Evolutionary conservation across 805 yeast species (phyloP).

Genomic region (Ogataea trehalophila): DNA sequence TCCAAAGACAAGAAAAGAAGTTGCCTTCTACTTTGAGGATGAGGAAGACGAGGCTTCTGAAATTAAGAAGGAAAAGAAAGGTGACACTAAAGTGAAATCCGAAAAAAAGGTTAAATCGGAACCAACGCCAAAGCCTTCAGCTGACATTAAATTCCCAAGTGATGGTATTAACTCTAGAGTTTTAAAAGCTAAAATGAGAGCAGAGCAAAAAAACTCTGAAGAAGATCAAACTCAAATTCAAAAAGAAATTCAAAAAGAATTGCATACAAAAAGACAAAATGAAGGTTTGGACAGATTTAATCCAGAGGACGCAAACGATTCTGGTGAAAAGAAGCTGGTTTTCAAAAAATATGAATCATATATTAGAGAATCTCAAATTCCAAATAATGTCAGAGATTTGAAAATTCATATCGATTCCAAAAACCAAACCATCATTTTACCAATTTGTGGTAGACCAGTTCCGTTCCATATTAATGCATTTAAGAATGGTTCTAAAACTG

Average conservation of each 20-base stretch:
- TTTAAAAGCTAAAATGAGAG: conserved; percentile 72
- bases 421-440: conserved; percentile 83
- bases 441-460: conserved; percentile 93
- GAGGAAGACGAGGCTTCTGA: conserved; percentile 48
- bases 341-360: conserved; percentile 93
- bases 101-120: conserved; percentile 17
- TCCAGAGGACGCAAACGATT: conserved; percentile 68
- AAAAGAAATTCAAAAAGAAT: conserved; percentile 73
- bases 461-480: conserved; percentile 95
- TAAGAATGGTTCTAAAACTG: conserved; percentile 91
- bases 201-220: conserved; percentile 66
- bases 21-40: conserved; percentile 79
- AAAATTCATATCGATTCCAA: conserved; percentile 83
- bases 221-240: conserved; percentile 78
- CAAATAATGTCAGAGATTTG: conserved; percentile 74
- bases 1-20: conserved; percentile 64
- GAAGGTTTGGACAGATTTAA: conserved; percentile 81
- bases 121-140: conserved; percentile 3
- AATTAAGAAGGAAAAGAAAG: conserved; percentile 29
- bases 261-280: conserved; percentile 80
- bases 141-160: conserved; percentile 21
- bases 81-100: conserved; percentile 17
- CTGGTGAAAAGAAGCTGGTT: conserved; percentile 58
- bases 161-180: conserved; percentile 53
- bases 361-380: conserved; percentile 89